Evolutionary conservation across 768 basidiomycete genomes (phyloP).

Genomic region (Tricholoma hemisulphureum): DNA sequence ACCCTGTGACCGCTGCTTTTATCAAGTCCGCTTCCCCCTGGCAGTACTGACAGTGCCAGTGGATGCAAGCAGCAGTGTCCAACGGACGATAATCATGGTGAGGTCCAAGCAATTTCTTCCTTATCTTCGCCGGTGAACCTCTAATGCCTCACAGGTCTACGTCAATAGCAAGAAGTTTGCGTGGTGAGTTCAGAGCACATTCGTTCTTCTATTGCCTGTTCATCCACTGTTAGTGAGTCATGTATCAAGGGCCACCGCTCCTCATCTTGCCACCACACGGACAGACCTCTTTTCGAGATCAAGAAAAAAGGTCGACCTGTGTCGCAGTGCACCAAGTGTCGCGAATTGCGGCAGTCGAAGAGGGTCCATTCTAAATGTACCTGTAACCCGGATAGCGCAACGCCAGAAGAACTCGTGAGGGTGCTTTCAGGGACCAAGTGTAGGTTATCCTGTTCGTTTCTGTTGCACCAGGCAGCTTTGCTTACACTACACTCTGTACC

Average conservation of each 20-base stretch:
- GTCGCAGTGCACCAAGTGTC: constrained; percentile 85
- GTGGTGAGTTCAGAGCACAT: constrained; percentile 47
- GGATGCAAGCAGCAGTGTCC: neutral
- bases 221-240: constrained; percentile 57
- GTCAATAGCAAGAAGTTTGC: constrained; percentile 76
- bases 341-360: constrained; percentile 76
- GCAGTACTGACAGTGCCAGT: neutral
- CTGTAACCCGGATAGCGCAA: constrained; percentile 47
- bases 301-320: constrained; percentile 92
- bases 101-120: neutral
- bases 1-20: too few relatives aligned
- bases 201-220: constrained; percentile 3
- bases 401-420: constrained; percentile 26
- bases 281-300: constrained; percentile 88
- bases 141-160: constrained; percentile 48
- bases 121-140: neutral
- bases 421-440: constrained; percentile 41
- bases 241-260: constrained; percentile 96
- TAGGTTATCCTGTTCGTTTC: constrained; percentile 20
- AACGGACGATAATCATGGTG: constrained; percentile 13
- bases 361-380: constrained; percentile 81
- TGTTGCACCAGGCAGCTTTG: neutral
- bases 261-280: constrained; percentile 81
- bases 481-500: constrained; percentile 3
- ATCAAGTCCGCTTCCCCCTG: too few relatives aligned